These are phyloP conservation scores for Arxiozyma telluris DNA, from an alignment of 1,139 yeast species.

Conservation along the genomic window DNA sequence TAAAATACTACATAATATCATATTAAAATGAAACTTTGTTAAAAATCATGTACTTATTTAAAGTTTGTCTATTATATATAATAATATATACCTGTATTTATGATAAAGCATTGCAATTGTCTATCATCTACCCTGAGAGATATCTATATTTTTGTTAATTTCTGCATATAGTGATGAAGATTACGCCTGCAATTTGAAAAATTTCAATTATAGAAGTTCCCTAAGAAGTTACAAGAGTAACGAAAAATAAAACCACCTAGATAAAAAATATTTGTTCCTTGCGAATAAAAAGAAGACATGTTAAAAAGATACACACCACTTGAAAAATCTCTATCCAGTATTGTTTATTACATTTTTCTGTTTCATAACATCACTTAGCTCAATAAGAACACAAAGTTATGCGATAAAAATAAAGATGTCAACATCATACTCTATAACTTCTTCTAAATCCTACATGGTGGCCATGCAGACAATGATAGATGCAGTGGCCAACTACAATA, in stretches of 20 bases:
- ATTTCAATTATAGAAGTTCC: not conserved
- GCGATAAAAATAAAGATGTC: conserved; percentile 22
- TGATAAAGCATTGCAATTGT: no score
- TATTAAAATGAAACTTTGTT: no score
- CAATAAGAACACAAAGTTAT: not conserved
- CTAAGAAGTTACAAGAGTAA: no score
- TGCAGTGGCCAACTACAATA: conserved; percentile 33
- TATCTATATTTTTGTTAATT: no score
- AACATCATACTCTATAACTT: conserved; percentile 42
- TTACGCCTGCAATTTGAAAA: no score
- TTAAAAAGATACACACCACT: not conserved
- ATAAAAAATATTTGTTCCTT: not conserved
- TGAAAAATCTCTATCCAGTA: no score
- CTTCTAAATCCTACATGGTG: conserved; percentile 67
- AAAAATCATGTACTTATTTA: no score
- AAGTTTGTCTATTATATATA: not conserved
- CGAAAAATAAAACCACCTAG: not conserved
- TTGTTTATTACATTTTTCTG: no score
- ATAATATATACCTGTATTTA: not conserved
- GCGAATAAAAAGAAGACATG: not conserved
- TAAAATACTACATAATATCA: no score
- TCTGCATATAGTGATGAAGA: not conserved
- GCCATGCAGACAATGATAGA: conserved; percentile 65
- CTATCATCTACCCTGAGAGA: not conserved
- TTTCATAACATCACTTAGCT: not conserved